These are phyloP conservation scores for Bathelium albidoporum DNA, from an alignment of 495 filamentous ascomycete species.

Conservation along the genomic window DNA sequence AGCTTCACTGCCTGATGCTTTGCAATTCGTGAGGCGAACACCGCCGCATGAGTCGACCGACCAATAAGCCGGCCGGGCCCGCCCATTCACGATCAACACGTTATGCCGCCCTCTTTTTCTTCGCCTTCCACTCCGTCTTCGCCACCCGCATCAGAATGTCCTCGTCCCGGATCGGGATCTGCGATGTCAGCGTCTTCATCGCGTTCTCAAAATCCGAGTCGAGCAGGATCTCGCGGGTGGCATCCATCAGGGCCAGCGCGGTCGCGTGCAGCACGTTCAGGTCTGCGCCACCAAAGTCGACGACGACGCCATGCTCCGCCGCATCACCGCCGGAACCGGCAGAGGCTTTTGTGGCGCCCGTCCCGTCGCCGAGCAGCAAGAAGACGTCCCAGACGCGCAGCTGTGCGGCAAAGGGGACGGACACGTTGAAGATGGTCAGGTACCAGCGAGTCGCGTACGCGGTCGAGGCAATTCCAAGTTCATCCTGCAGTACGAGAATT, in stretches of 20 bases:
- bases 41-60: not conserved
- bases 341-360: constrained; percentile 1
- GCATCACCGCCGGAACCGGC: not conserved
- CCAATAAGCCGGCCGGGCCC: not conserved
- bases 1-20: too few relatives aligned
- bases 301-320: constrained; percentile 11
- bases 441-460: constrained; percentile 97
- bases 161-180: constrained; percentile 90
- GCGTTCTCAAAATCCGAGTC: constrained; percentile 94
- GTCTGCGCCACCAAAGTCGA: constrained; percentile 48
- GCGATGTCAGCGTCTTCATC: constrained; percentile 95
- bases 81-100: not conserved
- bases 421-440: constrained; percentile 94
- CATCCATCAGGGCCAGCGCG: constrained; percentile 83
- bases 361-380: constrained; percentile 81
- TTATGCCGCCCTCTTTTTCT: constrained; percentile 32
- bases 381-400: constrained; percentile 99
- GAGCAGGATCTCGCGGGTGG: constrained; percentile 79
- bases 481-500: constrained; percentile 40
- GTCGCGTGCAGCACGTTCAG: constrained; percentile 88
- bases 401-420: constrained; percentile 90
- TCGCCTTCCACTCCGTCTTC: constrained; percentile 79
- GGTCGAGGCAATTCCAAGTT: constrained; percentile 73
- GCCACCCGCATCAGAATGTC: constrained; percentile 91
- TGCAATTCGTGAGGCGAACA: not conserved